These are phyloP conservation scores for Lasiodiplodia hormozganensis DNA, from an alignment of 2,329 filamentous ascomycete genomes.

Conservation along the genomic window DNA sequence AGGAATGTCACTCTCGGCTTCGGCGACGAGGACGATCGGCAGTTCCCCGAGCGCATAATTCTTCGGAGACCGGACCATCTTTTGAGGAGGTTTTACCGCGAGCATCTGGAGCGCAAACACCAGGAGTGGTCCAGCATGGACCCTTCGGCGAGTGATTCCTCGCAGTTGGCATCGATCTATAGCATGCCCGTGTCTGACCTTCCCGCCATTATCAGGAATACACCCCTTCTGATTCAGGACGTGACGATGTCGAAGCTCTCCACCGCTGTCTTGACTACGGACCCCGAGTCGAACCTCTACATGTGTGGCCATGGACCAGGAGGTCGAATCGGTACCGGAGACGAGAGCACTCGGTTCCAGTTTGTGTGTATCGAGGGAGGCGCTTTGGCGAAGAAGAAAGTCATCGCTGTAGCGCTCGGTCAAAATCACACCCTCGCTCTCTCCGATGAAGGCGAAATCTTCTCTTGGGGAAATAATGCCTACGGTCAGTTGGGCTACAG, in stretches of 20 bases:
- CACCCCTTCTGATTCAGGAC: constrained; percentile 78
- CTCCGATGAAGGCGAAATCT: constrained; percentile 85
- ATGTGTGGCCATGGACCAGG: constrained; percentile 91
- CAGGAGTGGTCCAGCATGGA: constrained; percentile 50
- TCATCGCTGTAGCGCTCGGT: constrained; percentile 81
- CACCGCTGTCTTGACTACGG: constrained; percentile 84
- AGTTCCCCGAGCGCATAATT: constrained; percentile 85
- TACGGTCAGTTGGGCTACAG: constrained; percentile 86
- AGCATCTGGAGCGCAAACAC: constrained; percentile 63
- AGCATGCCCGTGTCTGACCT: constrained; percentile 61
- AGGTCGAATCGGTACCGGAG: constrained; percentile 85
- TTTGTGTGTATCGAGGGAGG: constrained; percentile 84
- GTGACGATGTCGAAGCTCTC: constrained; percentile 90
- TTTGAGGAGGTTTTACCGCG: constrained; percentile 73
- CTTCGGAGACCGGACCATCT: constrained; percentile 80
- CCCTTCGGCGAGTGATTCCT: constrained; percentile 35
- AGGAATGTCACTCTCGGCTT: constrained; percentile 92
- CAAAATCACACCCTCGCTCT: constrained; percentile 91
- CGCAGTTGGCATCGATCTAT: constrained; percentile 34
- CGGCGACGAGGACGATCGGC: constrained; percentile 93
- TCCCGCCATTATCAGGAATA: constrained; percentile 74
- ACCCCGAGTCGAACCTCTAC: constrained; percentile 89
- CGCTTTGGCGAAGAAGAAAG: constrained; percentile 73
- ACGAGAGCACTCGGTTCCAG: constrained; percentile 86
- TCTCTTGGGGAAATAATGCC: constrained; percentile 91